Conservation (phyloP, 2,329 filamentous ascomycete genomes). For the Penicillium rolfsii region DNA sequence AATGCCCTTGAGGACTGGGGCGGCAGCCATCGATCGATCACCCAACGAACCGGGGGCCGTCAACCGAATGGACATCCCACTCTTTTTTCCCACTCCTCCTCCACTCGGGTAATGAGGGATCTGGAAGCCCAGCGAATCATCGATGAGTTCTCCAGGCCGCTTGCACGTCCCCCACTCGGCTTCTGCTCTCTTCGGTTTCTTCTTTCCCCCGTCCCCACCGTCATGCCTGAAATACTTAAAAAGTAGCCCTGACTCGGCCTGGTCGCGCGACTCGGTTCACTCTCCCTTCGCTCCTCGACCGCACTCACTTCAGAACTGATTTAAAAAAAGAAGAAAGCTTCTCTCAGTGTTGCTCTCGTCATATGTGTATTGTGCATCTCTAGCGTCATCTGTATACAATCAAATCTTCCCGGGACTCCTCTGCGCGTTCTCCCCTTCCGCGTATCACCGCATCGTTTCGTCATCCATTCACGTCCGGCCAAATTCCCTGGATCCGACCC, state of each 20-base stretch:
- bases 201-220: conserved; percentile 28
- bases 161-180: conserved; percentile 32
- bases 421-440: conserved; percentile 7
- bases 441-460: conserved; percentile 28
- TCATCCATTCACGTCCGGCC: conserved; percentile 15
- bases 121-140: conserved; percentile 15
- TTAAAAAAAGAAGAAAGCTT: neutral
- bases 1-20: neutral
- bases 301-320: neutral
- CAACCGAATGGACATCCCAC: conserved; percentile 6
- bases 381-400: neutral
- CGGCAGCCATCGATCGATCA: conserved; percentile 31
- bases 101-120: conserved; percentile 24
- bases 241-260: conserved; percentile 14
- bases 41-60: conserved; percentile 26
- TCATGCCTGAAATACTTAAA: conserved; percentile 31
- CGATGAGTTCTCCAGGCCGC: neutral
- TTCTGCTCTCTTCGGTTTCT: conserved; percentile 31
- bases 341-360: neutral
- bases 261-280: conserved; percentile 18
- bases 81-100: conserved; percentile 6
- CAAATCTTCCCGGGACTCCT: neutral
- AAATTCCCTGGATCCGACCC: conserved; percentile 18
- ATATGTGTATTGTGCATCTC: neutral
- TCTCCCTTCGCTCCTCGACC: conserved; percentile 8